These are phyloP conservation scores for Bimuria novae-zelandiae DNA, from an alignment of 2,329 filamentous ascomycete species.

Conservation along the genomic window DNA sequence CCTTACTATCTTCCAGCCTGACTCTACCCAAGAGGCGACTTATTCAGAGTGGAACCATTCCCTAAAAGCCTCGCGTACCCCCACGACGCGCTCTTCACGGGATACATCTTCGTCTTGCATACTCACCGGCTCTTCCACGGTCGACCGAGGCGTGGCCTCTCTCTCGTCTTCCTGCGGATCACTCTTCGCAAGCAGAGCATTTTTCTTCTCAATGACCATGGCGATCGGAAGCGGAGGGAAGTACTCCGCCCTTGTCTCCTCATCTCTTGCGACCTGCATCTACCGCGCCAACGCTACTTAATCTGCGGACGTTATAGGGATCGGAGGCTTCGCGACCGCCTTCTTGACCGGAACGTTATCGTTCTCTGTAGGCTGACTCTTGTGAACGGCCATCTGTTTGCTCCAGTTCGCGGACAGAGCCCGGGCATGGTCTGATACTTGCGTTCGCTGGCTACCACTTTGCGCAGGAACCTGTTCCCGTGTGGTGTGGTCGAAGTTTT, in stretches of 20 bases:
- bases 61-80: slow-evolving; percentile 1
- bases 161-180: not conserved
- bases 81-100: not conserved
- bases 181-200: not conserved
- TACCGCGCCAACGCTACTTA: not conserved
- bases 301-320: not conserved
- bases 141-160: too few species aligned
- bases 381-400: not conserved
- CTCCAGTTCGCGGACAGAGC: not conserved
- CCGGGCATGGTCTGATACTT: not conserved
- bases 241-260: not conserved
- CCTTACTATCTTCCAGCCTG: too few species aligned
- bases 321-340: too few species aligned
- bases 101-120: not conserved
- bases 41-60: not conserved
- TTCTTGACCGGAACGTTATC: not conserved
- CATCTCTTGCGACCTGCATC: not conserved
- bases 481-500: too few species aligned
- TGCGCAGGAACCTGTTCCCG: too few species aligned
- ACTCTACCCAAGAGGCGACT: too few species aligned
- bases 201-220: not conserved
- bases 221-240: not conserved
- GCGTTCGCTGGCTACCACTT: too few species aligned
- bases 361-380: not conserved
- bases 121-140: not conserved